A percentile compares a stretch with the other conserved stretches of the same genome.
Conservation (phyloP, 73 alveolate species). For the Paramecium sonneborni region DNA sequence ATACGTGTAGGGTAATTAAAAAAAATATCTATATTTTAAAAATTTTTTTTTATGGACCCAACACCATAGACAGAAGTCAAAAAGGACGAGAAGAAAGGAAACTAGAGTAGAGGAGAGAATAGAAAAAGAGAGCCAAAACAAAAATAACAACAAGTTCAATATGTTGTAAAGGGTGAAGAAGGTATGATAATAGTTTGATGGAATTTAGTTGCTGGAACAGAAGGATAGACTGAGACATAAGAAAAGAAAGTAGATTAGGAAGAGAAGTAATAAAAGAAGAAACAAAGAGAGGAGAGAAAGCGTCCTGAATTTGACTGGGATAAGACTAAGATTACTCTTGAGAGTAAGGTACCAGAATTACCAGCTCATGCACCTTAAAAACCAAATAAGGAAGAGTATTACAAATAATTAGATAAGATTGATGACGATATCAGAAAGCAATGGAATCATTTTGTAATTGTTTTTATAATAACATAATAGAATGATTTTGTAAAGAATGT, state of each 20-base stretch:
- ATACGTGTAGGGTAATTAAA: neutral
- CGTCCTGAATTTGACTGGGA: slow-evolving; percentile 51
- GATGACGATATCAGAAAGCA: slow-evolving; percentile 27
- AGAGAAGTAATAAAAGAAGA: neutral
- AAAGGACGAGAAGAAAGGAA: neutral
- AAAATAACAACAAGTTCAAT: slow-evolving; percentile 8
- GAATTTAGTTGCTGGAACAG: neutral
- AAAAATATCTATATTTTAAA: neutral
- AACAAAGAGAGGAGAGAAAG: neutral
- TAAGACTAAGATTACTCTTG: slow-evolving; percentile 33
- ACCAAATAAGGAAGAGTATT: slow-evolving; percentile 3
- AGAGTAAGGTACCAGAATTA: slow-evolving; percentile 9
- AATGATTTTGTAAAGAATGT: neutral
- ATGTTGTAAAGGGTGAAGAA: slow-evolving; percentile 26
- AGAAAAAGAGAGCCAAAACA: slow-evolving; percentile 1
- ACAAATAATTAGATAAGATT: slow-evolving; percentile 6
- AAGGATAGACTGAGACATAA: neutral
- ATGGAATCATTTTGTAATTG: slow-evolving; percentile 25
- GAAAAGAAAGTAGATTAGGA: neutral
- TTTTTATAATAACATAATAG: neutral
- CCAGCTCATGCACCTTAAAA: neutral
- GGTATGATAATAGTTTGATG: neutral
- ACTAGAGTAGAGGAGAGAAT: neutral
- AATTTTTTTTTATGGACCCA: neutral
- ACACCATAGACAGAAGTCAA: neutral